Base-by-base conservation (phyloP, 1,139 yeast genomes). In the Blastobotrys capitulatus region DNA sequence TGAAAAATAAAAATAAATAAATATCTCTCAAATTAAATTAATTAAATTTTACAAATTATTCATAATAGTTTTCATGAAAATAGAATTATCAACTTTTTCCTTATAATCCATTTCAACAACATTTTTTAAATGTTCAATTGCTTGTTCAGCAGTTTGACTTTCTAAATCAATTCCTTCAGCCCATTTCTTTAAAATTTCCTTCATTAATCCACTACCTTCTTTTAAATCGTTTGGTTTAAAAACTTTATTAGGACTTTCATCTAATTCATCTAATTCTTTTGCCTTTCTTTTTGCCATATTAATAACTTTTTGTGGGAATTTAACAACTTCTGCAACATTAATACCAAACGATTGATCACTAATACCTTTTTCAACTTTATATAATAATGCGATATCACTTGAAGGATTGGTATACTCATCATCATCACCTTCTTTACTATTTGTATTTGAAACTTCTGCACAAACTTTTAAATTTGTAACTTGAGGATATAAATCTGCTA, bases 281-380 rank as follows among this genome's bases (percentile, higher is more conserved):
- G 97, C 96, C 65, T 90, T 90, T 54, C 97, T 78, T 63, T 92
- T 92, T 2, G 98, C 96, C 97, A 92, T 92, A 50, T 80, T 78
- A 46, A 92, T 80, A 44, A 92, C 92, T 65, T 90, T 90, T 27
- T 73, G 72, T 1, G 98, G 98, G 65, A 92, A 92, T 57, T 86
- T 83, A 34, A 92, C 97, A 42, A 90, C 80, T 67, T 92, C 97
- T 0, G 98, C 97, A 38, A 92, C 98, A 65, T 92, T 96, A 44
- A 92, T 89, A 68, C 98, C 98, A 69, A 92, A 92, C 0, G 97
- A 89, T 64, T 89, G 95, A 63, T 89, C 96, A 2, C 95, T 82
- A 49, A 89, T 79, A 13, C 98, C 98, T 1, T 87, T 86, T 58
- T 87, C 96, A 15, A 92, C 97, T 61, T 84, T 86, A 68, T 90